These are phyloP conservation scores for Neofusicoccum laricinum DNA, from an alignment of 2,329 filamentous ascomycete species.

Conservation along the genomic window DNA sequence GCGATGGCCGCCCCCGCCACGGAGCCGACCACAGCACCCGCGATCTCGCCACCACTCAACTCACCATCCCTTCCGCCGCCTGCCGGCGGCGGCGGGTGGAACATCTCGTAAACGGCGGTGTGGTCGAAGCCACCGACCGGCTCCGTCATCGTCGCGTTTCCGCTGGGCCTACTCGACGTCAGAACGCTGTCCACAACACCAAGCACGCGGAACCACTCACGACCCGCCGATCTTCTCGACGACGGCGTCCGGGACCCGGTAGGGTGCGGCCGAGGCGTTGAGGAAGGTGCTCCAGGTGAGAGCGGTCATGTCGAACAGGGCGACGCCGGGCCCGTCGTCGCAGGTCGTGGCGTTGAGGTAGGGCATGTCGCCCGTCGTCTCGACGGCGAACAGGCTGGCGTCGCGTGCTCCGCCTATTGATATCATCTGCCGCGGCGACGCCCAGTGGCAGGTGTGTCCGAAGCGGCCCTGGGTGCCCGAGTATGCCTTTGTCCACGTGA, in stretches of 20 bases:
- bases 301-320: conserved; percentile 20
- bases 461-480: conserved; percentile 35
- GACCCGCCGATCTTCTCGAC: conserved; percentile 13
- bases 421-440: conserved; percentile 40
- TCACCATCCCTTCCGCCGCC: not conserved
- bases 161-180: not conserved
- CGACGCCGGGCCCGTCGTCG: conserved; percentile 20
- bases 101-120: conserved; percentile 12
- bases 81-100: not conserved
- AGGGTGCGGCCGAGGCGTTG: not conserved
- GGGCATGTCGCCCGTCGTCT: not conserved
- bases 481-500: conserved; percentile 44
- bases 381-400: conserved; percentile 1
- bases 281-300: conserved; percentile 19
- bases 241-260: not conserved
- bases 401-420: conserved; percentile 36
- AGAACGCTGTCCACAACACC: not conserved
- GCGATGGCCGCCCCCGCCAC: too few species aligned
- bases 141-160: conserved; percentile 11
- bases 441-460: conserved; percentile 42
- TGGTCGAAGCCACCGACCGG: conserved; percentile 11
- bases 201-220: not conserved
- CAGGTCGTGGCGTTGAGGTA: conserved; percentile 4
- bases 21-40: conserved; percentile 1
- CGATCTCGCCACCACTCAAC: not conserved